Conservation (phyloP, 257 asterid genomes). For the Ocimum tenuiflorum region DNA sequence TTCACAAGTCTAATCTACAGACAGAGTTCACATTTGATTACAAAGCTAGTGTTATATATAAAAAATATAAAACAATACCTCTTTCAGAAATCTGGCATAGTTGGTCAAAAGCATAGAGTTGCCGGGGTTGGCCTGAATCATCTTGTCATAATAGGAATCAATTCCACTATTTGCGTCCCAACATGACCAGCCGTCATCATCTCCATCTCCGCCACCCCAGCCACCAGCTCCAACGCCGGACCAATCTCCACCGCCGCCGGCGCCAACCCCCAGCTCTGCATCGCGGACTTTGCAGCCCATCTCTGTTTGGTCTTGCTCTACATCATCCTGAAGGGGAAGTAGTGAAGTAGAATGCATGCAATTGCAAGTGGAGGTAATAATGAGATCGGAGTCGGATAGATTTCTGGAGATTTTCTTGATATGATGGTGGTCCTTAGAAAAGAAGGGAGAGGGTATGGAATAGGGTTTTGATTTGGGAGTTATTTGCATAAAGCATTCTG, state of each 20-base stretch:
- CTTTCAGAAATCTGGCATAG: conserved; percentile 52
- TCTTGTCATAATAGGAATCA: conserved; percentile 34
- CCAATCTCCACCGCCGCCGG: conserved; percentile 1
- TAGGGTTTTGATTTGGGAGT: conserved; percentile 12
- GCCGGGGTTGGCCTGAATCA: conserved; percentile 43
- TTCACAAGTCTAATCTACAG: too few species aligned
- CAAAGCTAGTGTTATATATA: too few species aligned
- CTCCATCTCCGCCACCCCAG: conserved; percentile 10
- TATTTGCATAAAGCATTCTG: not conserved
- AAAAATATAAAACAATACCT: conserved; percentile 23
- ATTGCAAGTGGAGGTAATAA: not conserved
- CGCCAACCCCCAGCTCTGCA: conserved; percentile 7
- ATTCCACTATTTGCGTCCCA: conserved; percentile 24
- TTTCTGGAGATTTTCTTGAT: conserved; percentile 13
- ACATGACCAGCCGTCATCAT: conserved; percentile 10
- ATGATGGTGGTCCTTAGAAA: not conserved
- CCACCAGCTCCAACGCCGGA: conserved; percentile 14
- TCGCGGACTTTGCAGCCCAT: not conserved
- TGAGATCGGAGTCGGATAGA: conserved; percentile 11
- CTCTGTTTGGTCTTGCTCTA: not conserved
- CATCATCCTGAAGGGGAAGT: conserved; percentile 7
- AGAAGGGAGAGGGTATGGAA: not conserved
- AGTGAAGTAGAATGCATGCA: conserved; percentile 20
- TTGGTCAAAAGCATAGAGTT: conserved; percentile 43
- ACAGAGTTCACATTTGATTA: too few species aligned